Conservation (phyloP, 352 stramenopile genomes). For the Globisporangium paroecandrum region DNA sequence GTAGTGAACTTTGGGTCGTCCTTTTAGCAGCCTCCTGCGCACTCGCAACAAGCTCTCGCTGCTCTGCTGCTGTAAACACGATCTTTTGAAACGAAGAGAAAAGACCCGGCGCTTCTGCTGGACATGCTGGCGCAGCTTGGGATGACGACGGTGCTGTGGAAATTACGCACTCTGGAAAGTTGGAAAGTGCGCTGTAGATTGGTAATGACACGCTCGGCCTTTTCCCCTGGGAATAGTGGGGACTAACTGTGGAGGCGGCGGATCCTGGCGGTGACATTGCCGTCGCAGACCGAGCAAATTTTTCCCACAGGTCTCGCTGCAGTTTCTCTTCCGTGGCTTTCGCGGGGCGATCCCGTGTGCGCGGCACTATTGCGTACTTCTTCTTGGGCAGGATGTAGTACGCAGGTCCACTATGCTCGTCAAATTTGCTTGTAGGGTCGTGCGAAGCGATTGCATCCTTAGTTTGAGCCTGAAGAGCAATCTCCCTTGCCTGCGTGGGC, state of each 20-base stretch:
- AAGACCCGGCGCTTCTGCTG: constrained; percentile 8
- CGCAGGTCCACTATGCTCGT: neutral
- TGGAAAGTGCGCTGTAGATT: neutral
- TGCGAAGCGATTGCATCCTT: neutral
- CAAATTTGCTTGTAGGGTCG: neutral
- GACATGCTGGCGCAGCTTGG: neutral
- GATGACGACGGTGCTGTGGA: neutral
- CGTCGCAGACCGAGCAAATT: constrained; percentile 14
- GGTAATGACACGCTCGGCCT: neutral
- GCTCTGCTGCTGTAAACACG: constrained; percentile 6
- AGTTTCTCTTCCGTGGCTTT: constrained; percentile 30
- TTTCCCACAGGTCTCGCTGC: constrained; percentile 29
- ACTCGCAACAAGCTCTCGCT: constrained; percentile 9
- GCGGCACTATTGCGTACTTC: constrained; percentile 41
- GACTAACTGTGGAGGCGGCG: neutral
- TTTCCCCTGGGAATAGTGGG: neutral
- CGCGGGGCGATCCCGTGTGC: constrained; percentile 5
- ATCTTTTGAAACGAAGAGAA: constrained; percentile 49
- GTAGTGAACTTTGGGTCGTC: neutral
- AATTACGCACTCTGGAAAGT: constrained; percentile 1
- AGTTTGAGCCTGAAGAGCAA: constrained; percentile 2
- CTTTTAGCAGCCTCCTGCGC: neutral
- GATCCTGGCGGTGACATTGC: neutral
- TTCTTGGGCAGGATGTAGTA: constrained; percentile 35
- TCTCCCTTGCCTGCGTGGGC: constrained; percentile 17